phyloP scores from a whole-genome alignment of 2,329 filamentous ascomycete genomes.

The Cryphonectria japonica region DNA sequence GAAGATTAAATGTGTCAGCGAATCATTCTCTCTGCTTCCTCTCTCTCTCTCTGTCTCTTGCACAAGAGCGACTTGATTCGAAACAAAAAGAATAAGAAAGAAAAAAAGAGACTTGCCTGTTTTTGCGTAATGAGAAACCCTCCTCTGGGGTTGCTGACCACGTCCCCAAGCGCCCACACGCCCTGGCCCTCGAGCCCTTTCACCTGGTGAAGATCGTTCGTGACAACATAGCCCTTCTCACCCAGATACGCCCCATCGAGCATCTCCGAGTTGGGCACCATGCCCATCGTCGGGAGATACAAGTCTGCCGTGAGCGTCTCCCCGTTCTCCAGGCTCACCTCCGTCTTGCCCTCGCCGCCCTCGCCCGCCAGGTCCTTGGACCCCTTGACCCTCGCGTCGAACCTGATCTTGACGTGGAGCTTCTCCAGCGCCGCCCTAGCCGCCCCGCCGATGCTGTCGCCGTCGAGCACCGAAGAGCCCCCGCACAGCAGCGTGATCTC shows the following conservation, averaged over 20 bases:
- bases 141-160: constrained; percentile 54
- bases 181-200: constrained; percentile 42
- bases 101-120: constrained; percentile 43
- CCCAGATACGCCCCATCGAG: constrained; percentile 50
- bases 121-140: constrained; percentile 51
- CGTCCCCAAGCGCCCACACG: constrained; percentile 59
- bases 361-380: constrained; percentile 43
- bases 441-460: constrained; percentile 47
- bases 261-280: constrained; percentile 59
- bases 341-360: constrained; percentile 53
- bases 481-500: constrained; percentile 53
- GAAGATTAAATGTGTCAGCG: not conserved
- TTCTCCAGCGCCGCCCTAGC: constrained; percentile 54
- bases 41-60: not conserved
- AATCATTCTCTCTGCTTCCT: not conserved
- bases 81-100: not conserved
- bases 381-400: constrained; percentile 45
- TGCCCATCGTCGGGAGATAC: constrained; percentile 61
- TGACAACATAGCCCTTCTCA: constrained; percentile 48
- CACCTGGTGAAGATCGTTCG: constrained; percentile 57
- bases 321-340: constrained; percentile 51
- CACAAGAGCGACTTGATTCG: not conserved
- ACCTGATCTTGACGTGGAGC: constrained; percentile 55
- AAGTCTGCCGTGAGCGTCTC: constrained; percentile 55
- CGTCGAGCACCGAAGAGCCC: constrained; percentile 46